Evolutionary conservation across 805 yeast species (phyloP), one percentile per base, ranked within the genome.

Genomic region (Lipomyces japonicus): DNA sequence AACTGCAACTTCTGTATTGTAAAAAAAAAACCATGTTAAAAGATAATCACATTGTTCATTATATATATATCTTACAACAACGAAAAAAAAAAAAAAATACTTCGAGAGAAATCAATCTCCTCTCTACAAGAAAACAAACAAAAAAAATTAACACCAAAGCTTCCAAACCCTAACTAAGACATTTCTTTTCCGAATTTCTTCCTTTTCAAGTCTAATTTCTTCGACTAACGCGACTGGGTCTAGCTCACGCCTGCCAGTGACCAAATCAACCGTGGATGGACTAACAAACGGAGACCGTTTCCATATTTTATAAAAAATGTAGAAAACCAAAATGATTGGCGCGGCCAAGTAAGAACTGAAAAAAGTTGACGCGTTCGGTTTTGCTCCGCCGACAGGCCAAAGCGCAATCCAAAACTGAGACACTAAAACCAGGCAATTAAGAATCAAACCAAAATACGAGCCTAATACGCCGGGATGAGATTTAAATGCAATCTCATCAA

Each of bases 331-430:
- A 14, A 68, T 63, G 14, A 72, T 66, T 2, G 75, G 74, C 1
- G 67, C 68, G 2, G 83, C 81, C 43, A 81, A 65, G 63, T 79
- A 81, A 45, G 71, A 68, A 66, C 73, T 69, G 72, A 81, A 80
- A 67, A 81, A 81, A 50, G 40, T 57, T 19, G 50, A 32, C 24
- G 75, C 75, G 45, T 61, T 54, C 18, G 75, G 70, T n/a, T n/a
- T n/a, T 1, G 46, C 26, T 12, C 42, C 66, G 12, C 74, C 80
- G 69, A 80, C 63, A 47, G 95, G 95, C 75, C 74, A 86, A 37
- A 84, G 69, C 4, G 93, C 90, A 51, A 82, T 75, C 87, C 91
- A 87, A 73, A 87, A 85, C 69, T 85, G 90, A 26, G 89, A 86
- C 49, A 78, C 70, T 52, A 88, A 71, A 55, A 86, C 81, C 48